A percentile compares a stretch with the other conserved stretches of the same genome.
These are phyloP conservation scores for Claviceps sp. DNA, from an alignment of 2,329 filamentous ascomycete species.

Conservation along the genomic window DNA sequence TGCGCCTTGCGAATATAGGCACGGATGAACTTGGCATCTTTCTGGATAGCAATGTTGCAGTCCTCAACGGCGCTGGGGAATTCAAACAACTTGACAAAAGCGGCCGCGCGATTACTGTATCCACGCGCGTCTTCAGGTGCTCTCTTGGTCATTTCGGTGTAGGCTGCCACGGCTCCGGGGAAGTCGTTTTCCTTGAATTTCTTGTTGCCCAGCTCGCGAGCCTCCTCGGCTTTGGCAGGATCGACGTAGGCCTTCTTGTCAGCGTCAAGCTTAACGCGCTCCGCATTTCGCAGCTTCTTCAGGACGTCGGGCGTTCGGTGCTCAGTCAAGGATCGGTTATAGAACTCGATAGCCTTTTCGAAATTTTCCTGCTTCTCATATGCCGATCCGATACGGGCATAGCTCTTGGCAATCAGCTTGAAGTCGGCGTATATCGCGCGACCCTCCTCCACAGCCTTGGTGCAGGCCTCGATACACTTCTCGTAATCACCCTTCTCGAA, in stretches of 20 bases:
- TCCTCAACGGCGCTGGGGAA: slow-evolving; percentile 90
- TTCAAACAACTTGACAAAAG: slow-evolving; percentile 90
- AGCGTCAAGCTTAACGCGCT: slow-evolving; percentile 69
- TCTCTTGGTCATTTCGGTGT: slow-evolving; percentile 94
- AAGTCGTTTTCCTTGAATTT: slow-evolving; percentile 97
- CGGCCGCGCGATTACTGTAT: slow-evolving; percentile 94
- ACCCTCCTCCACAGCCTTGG: slow-evolving; percentile 79
- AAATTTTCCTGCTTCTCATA: slow-evolving; percentile 85
- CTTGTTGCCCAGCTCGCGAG: slow-evolving; percentile 84
- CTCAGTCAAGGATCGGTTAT: slow-evolving; percentile 87
- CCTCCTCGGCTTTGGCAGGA: slow-evolving; percentile 85
- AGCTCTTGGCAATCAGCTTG: slow-evolving; percentile 97
- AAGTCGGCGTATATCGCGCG: slow-evolving; percentile 87
- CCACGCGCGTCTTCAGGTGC: slow-evolving; percentile 84
- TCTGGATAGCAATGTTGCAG: slow-evolving; percentile 82
- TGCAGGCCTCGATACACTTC: slow-evolving; percentile 73
- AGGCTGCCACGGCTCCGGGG: slow-evolving; percentile 87
- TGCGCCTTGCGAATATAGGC: slow-evolving; percentile 96
- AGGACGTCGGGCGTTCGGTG: slow-evolving; percentile 92
- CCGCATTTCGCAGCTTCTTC: slow-evolving; percentile 77
- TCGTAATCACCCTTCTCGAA: slow-evolving; percentile 95
- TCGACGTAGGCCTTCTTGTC: slow-evolving; percentile 75
- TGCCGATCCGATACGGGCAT: slow-evolving; percentile 82
- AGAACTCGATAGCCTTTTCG: slow-evolving; percentile 69
- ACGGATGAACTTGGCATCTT: slow-evolving; percentile 82